Evolutionary conservation across 2,329 filamentous ascomycete species (phyloP).

Genomic region (Aspergillus ruber): DNA sequence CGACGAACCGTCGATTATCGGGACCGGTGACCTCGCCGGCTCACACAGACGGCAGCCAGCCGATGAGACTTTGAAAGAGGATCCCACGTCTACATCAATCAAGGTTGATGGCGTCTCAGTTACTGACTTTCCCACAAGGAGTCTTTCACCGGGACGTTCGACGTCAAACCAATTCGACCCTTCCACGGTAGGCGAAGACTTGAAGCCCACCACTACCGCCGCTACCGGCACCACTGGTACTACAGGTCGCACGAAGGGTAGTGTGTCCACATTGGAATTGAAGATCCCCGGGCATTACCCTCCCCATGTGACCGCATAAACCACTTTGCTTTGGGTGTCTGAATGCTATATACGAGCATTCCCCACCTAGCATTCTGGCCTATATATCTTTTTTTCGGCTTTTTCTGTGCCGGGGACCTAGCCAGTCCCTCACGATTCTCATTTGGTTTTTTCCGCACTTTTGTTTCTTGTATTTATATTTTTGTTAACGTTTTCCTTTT

Average conservation of each 20-base stretch:
- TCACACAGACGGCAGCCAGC: constrained; percentile 1
- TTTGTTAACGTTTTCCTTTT: constrained; percentile 1
- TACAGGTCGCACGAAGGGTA: constrained; percentile 18
- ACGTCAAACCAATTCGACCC: constrained; percentile 1
- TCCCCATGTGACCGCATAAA: constrained; percentile 23
- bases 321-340: not conserved
- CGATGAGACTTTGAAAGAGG: not conserved
- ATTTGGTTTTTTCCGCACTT: constrained; percentile 3
- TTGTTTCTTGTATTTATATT: constrained; percentile 1
- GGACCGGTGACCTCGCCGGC: constrained; percentile 5
- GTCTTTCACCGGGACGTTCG: not conserved
- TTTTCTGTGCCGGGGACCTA: no score
- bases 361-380: constrained; percentile 1
- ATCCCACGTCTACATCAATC: not conserved
- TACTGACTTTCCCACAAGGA: not conserved
- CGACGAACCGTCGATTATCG: constrained; percentile 12
- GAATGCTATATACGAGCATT: not conserved
- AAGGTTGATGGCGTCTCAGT: not conserved
- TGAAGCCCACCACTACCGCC: not conserved
- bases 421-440: not conserved
- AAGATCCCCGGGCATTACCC: constrained; percentile 33
- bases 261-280: constrained; percentile 25
- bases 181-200: not conserved
- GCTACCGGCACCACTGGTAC: not conserved
- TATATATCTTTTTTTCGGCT: not conserved